phyloP scores from a whole-genome alignment of 371 early-diverging fungal genomes.

The Circinella umbellata region DNA sequence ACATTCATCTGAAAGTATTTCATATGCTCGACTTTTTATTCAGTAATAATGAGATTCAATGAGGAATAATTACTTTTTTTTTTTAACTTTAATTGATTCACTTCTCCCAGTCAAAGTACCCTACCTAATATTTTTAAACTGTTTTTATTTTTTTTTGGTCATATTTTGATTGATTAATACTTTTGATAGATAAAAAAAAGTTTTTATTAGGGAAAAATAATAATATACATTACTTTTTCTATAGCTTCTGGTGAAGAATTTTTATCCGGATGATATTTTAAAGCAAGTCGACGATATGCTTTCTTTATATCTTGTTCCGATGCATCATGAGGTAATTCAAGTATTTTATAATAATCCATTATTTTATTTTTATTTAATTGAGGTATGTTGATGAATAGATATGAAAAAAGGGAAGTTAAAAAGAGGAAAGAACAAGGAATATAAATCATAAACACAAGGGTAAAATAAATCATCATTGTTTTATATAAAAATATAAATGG shows the following conservation, averaged over 20 bases:
- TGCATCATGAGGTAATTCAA: slow-evolving; percentile 34
- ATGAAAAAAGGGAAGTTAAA: slow-evolving; percentile 6
- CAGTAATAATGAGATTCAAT: too few species aligned
- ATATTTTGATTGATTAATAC: not conserved
- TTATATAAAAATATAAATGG: too few species aligned
- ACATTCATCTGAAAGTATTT: slow-evolving; percentile 56
- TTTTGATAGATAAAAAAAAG: not conserved
- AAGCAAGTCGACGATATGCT: slow-evolving; percentile 47
- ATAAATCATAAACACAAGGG: not conserved
- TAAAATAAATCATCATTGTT: not conserved
- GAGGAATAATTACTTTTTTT: too few species aligned
- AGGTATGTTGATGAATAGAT: too few species aligned
- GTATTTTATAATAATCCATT: slow-evolving; percentile 35
- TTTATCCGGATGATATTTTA: slow-evolving; percentile 67
- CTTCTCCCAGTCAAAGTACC: not conserved
- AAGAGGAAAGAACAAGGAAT: slow-evolving; percentile 14
- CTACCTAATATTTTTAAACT: slow-evolving; percentile 57
- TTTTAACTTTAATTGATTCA: too few species aligned
- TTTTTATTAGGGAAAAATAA: not conserved
- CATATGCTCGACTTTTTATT: slow-evolving; percentile 41
- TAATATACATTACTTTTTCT: slow-evolving; percentile 35
- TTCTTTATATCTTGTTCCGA: slow-evolving; percentile 48
- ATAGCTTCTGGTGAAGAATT: slow-evolving; percentile 48
- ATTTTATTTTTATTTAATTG: not conserved
- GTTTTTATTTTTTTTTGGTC: too few species aligned